Percentiles rank a stretch among this genome's conserved stretches.
phyloP scores from a whole-genome alignment of 306 rosid species.

The Morella rubra region DNA sequence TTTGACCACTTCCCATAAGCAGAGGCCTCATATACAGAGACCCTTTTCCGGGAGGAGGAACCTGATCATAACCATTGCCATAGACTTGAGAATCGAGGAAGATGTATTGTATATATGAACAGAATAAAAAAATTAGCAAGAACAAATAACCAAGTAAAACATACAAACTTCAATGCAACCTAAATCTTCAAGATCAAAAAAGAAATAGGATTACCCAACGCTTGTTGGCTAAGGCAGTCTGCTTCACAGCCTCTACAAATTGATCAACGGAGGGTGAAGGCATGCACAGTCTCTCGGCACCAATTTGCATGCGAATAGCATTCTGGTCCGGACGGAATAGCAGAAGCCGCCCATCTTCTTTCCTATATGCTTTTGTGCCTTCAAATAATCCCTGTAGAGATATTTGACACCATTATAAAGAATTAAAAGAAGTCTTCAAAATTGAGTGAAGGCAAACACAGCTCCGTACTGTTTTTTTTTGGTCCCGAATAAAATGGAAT shows the following conservation, averaged over 20 bases:
- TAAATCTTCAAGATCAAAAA: not conserved
- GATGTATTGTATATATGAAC: too few relatives aligned
- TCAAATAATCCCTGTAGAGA: constrained; percentile 67
- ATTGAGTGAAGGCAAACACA: not conserved
- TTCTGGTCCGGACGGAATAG: constrained; percentile 82
- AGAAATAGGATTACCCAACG: constrained; percentile 61
- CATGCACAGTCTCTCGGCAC: constrained; percentile 95
- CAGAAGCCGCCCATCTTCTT: constrained; percentile 59
- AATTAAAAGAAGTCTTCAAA: not conserved
- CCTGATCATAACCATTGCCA: constrained; percentile 38
- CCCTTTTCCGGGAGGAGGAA: constrained; percentile 86
- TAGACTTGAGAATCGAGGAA: not conserved
- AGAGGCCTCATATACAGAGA: constrained; percentile 81
- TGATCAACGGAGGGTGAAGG: constrained; percentile 60
- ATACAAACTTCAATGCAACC: not conserved
- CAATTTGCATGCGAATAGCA: constrained; percentile 66
- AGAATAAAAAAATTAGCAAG: too few relatives aligned
- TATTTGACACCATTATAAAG: not conserved
- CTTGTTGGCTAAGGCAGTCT: constrained; percentile 65
- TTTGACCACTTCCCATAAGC: constrained; percentile 78
- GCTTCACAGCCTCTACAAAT: constrained; percentile 74
- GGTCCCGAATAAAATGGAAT: too few relatives aligned
- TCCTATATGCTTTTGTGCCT: constrained; percentile 87
- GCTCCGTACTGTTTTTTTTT: too few relatives aligned
- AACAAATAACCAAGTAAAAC: not conserved